These are phyloP conservation scores for Persicaria tinctoria DNA, from an alignment of 148 eudicot species.

Conservation along the genomic window DNA sequence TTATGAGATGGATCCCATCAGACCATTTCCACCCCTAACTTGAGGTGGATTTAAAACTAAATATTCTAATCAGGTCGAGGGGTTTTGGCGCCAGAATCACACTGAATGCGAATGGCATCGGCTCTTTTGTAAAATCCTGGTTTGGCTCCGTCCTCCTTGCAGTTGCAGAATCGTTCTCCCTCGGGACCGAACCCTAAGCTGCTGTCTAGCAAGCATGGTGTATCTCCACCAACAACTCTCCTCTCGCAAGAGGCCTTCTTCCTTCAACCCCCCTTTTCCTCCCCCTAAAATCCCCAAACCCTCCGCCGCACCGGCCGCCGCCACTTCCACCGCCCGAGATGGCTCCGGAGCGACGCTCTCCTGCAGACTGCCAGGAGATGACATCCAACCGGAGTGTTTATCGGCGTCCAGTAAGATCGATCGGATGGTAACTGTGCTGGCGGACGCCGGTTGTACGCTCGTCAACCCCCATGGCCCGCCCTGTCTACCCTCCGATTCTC, in stretches of 20 bases:
- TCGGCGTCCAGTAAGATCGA: conserved; percentile 20
- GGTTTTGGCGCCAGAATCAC: no score
- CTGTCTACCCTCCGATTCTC: conserved; percentile 34
- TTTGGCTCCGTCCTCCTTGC: no score
- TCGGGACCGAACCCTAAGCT: background rate
- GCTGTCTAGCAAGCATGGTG: conserved; percentile 16
- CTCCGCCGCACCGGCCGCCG: conserved; percentile 19
- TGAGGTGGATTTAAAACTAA: no score
- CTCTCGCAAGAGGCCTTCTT: conserved; percentile 36
- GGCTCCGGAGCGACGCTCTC: background rate
- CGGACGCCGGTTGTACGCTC: conserved; percentile 53
- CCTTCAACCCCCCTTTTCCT: conserved; percentile 33
- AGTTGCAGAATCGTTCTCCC: background rate
- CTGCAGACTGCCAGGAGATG: background rate
- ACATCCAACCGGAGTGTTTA: conserved; percentile 16
- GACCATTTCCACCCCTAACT: no score
- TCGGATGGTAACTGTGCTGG: conserved; percentile 32
- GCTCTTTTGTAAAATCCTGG: no score
- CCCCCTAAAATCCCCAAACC: conserved; percentile 32
- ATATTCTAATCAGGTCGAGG: no score
- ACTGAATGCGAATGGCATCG: no score
- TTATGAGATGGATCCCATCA: no score
- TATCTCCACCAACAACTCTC: conserved; percentile 20
- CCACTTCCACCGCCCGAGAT: conserved; percentile 1
- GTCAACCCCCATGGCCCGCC: conserved; percentile 38